A percentile compares a stretch with the other conserved stretches of the same genome.
phyloP scores from a whole-genome alignment of 495 filamentous ascomycete genomes.

The Penicillium cosmopolitanum region DNA sequence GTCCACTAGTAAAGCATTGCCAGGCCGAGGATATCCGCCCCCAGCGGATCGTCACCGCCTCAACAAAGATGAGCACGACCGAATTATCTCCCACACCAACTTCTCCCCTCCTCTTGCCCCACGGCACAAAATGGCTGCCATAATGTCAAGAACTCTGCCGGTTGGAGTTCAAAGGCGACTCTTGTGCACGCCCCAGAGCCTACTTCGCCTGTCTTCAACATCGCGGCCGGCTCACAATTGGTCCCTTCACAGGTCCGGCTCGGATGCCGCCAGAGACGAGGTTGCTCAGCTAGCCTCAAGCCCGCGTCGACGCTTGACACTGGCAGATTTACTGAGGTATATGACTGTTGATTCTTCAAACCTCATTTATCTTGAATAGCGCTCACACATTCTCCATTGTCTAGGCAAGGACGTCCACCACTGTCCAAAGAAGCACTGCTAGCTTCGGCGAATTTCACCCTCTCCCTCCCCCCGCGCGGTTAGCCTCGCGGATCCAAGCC shows the following conservation, averaged over 20 bases:
- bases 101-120: neutral
- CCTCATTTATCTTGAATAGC: neutral
- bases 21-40: conserved; percentile 23
- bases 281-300: conserved; percentile 77
- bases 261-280: conserved; percentile 65
- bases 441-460: conserved; percentile 90
- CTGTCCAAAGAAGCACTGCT: conserved; percentile 78
- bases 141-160: conserved; percentile 11
- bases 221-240: conserved; percentile 20
- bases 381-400: conserved; percentile 4
- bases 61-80: conserved; percentile 2
- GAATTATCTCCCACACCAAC: conserved; percentile 13
- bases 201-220: conserved; percentile 24
- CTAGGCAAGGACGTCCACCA: conserved; percentile 86
- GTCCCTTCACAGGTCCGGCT: conserved; percentile 26
- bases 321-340: conserved; percentile 88
- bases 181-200: neutral
- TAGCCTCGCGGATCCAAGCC: conserved; percentile 90
- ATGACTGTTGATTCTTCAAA: neutral
- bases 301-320: conserved; percentile 77
- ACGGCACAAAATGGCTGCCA: conserved; percentile 16
- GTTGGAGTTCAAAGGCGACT: conserved; percentile 5
- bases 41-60: conserved; percentile 16
- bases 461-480: conserved; percentile 86
- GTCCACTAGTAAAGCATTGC: neutral